Base-by-base conservation (phyloP, 2,329 filamentous ascomycete species). In the Teratosphaeria gauchensis region DNA sequence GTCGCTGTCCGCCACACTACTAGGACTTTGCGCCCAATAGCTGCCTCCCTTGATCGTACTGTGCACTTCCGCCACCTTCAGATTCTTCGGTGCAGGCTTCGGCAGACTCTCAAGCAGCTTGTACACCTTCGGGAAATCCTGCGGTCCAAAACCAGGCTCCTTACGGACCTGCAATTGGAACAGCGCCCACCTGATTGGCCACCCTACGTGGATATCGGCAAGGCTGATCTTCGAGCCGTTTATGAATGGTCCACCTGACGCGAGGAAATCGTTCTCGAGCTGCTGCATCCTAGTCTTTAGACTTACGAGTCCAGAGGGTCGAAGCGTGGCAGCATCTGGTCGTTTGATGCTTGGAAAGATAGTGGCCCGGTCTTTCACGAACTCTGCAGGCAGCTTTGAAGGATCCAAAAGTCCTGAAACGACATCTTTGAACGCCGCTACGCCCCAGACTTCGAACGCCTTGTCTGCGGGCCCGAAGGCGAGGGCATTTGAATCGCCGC, bases 191-290 rank as follows among this genome's bases (percentile, higher is more conserved):
- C 60, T 56, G 21, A 69, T 46, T 1, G 60, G 56, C 64, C 65
- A 70, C 19, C 65, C 56, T 33, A 64, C 59, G 54, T 70, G 66
- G 7, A 70, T 62, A 56, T 70, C 68, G 9, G 68, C 66, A 3
- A 69, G 46, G 31, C 58, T 59, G 32, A 66, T 46, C 51, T 65
- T 62, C 8, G 55, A 42, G 14, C 67, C 68, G 8, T 60, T 57
- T 31, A 68, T 64, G 54, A 65, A 70, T 12, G 67, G 62, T 7
- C 52, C 52, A 21, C 7, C 52, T 16, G 52, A 28, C 3, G 54
- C 59, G 1, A 68, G 53, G 57, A 68, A 65, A 11, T 59, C 57
- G 5, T 65, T 57, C 52, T 69, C 67, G 21, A 67, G 56, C 38
- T 68, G 59, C 32, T 52, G 33, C 46, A 64, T 56, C 11, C 68